These are phyloP conservation scores for Dothideomycetes sp. DNA, from an alignment of 2,329 filamentous ascomycete genomes.

Conservation along the genomic window DNA sequence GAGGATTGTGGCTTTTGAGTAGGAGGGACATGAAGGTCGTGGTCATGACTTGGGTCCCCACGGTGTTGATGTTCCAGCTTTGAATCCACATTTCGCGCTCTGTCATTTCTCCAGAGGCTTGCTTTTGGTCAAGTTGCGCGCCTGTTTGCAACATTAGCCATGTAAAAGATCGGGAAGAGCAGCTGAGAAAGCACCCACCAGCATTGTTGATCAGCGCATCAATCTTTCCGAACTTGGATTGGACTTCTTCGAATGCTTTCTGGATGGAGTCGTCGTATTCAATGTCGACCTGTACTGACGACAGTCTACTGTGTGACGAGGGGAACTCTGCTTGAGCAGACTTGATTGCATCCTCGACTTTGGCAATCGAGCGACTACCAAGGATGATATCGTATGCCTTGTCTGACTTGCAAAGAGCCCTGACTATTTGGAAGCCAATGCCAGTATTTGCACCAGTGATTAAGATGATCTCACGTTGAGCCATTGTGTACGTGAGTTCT, in stretches of 20 bases:
- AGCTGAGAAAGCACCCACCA: constrained; percentile 30
- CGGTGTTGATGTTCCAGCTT: constrained; percentile 27
- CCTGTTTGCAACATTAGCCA: too few species aligned
- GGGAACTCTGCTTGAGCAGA: constrained; percentile 31
- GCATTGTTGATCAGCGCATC: constrained; percentile 49
- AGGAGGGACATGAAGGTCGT: constrained; percentile 25
- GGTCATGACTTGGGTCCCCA: constrained; percentile 28
- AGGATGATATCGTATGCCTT: constrained; percentile 45
- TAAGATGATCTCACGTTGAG: constrained; percentile 40
- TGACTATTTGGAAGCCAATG: constrained; percentile 48
- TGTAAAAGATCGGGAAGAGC: too few species aligned
- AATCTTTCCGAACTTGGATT: constrained; percentile 31
- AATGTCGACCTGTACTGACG: constrained; percentile 42
- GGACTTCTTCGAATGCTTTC: constrained; percentile 32
- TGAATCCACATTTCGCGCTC: constrained; percentile 26
- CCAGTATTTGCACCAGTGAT: constrained; percentile 49
- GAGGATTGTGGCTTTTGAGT: constrained; percentile 22
- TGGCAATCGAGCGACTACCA: constrained; percentile 40
- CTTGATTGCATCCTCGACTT: constrained; percentile 38
- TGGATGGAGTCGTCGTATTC: constrained; percentile 42
- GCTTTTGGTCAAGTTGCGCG: too few species aligned
- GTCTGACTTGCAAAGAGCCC: constrained; percentile 37
- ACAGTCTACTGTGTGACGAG: constrained; percentile 30
- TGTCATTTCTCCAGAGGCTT: too few species aligned
- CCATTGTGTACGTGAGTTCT: too few species aligned